Evolutionary conservation across 805 yeast genomes (phyloP), one percentile per base, ranked within the genome.

Genomic region (Candida tammaniensis): DNA sequence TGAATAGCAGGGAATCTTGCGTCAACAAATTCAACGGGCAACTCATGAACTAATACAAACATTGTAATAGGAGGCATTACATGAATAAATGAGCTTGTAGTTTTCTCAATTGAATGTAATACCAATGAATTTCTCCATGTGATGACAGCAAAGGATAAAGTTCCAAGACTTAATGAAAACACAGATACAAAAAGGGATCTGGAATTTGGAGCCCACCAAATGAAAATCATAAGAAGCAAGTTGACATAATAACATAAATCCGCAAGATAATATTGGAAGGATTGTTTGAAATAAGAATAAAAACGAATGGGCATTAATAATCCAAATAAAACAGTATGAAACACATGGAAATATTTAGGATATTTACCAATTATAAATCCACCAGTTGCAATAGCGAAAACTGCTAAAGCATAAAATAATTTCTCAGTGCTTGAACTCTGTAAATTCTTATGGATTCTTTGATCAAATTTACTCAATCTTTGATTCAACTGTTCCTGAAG

Each of bases 61-160:
- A 88, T 72, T 3, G 89, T 82, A 14, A 81, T 75, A 0, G 96
- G 95, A 1, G 98, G 98, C 62, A 86, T 73, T 10, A 93, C 70
- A 54, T 91, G 98, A 43, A 91, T 91, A 49, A 87, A 84, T 2
- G 95, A 80, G 14, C 91, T 80, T 2, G 98, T 93, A 11, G 89
- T 86, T 57, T 91, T 91, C 46, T 91, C 98, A 40, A 91, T 74
- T 9, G 91, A 81, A 54, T 91, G 98, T 30, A 91, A 68, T 7
- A 91, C 98, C 36, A 91, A 68, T 5, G 96, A 88, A 56, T 91
- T 91, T 47, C 95, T 72, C 98, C 98, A 91, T 0, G 96, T 86
- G 27, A 91, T 80, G 15, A 91, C 96, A 0, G 97, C 97, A 74
- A 86, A 89, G 5, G 95, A 76, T 36, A 91, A 61, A 0, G 97